Evolutionary conservation across 306 rosid species (phyloP).

Genomic region (Medicago truncatula): DNA sequence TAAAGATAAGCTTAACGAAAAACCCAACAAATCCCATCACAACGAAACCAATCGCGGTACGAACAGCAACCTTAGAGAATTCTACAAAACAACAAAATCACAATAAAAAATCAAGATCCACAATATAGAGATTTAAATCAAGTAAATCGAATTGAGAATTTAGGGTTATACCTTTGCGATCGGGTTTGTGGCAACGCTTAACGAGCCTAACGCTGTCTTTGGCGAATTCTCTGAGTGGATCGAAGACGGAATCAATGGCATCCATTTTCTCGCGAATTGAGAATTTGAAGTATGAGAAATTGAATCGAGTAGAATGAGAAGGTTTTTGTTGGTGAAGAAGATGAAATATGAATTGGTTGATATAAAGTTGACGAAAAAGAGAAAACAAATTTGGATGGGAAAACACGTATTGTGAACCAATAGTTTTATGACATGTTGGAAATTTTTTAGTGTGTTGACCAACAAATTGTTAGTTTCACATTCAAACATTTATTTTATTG

Average conservation of each 20-base stretch:
- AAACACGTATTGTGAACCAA: not conserved
- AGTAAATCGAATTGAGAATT: not conserved
- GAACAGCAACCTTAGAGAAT: slow-evolving; percentile 77
- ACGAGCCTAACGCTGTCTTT: slow-evolving; percentile 51
- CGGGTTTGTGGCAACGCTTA: slow-evolving; percentile 52
- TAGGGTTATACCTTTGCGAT: slow-evolving; percentile 48
- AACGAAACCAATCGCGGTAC: slow-evolving; percentile 82
- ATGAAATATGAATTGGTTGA: not conserved
- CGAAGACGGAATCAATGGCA: slow-evolving; percentile 47
- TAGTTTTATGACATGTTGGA: not conserved
- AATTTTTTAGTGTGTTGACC: not conserved
- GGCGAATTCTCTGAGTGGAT: slow-evolving; percentile 46
- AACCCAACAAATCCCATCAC: slow-evolving; percentile 89
- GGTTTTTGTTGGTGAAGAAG: not conserved
- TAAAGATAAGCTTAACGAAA: slow-evolving; percentile 81
- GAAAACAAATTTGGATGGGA: not conserved
- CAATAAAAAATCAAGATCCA: not conserved
- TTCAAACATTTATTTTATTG: no score
- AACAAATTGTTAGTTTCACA: no score
- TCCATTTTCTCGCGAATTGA: slow-evolving; percentile 39
- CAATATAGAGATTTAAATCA: not conserved
- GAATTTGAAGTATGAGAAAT: slow-evolving; percentile 2
- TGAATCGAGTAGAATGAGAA: not conserved
- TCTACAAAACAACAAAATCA: slow-evolving; percentile 44
- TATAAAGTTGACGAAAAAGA: not conserved